phyloP scores from a whole-genome alignment of 768 basidiomycete genomes.

The Calocera cornea region DNA sequence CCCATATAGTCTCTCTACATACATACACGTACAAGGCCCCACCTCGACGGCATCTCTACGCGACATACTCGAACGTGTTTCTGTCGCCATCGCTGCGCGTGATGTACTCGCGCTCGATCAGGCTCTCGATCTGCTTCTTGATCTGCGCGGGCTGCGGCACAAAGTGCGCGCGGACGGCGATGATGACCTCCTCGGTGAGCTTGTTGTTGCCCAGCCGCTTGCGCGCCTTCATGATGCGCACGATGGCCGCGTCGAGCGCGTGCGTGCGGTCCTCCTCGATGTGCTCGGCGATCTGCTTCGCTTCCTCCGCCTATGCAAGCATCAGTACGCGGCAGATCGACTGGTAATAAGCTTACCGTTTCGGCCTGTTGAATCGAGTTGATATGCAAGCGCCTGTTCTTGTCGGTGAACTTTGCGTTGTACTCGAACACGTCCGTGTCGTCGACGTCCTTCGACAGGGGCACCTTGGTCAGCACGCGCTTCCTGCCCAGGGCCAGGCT shows the following conservation, averaged over 20 bases:
- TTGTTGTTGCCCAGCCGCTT: slow-evolving; percentile 72
- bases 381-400: slow-evolving; percentile 70
- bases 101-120: slow-evolving; percentile 54
- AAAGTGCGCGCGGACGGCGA: slow-evolving; percentile 79
- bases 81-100: slow-evolving; percentile 58
- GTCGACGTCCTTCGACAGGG: slow-evolving; percentile 62
- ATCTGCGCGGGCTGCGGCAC: slow-evolving; percentile 70
- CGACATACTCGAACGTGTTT: slow-evolving; percentile 66
- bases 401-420: slow-evolving; percentile 72
- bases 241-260: slow-evolving; percentile 86
- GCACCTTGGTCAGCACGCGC: slow-evolving; percentile 70
- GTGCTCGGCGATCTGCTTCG: slow-evolving; percentile 60
- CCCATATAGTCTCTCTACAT: neutral
- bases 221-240: slow-evolving; percentile 87
- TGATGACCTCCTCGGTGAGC: slow-evolving; percentile 69
- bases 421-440: slow-evolving; percentile 65
- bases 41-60: too few species aligned
- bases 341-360: slow-evolving; percentile 43
- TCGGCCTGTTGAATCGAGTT: slow-evolving; percentile 93
- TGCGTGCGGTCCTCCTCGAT: slow-evolving; percentile 80
- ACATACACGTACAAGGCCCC: neutral
- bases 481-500: slow-evolving; percentile 87
- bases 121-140: slow-evolving; percentile 65
- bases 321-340: neutral
- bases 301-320: slow-evolving; percentile 63